Percentiles rank a stretch among this genome's conserved stretches.
Conservation (phyloP, 306 rosid species). For the Astragalus membranaceus region DNA sequence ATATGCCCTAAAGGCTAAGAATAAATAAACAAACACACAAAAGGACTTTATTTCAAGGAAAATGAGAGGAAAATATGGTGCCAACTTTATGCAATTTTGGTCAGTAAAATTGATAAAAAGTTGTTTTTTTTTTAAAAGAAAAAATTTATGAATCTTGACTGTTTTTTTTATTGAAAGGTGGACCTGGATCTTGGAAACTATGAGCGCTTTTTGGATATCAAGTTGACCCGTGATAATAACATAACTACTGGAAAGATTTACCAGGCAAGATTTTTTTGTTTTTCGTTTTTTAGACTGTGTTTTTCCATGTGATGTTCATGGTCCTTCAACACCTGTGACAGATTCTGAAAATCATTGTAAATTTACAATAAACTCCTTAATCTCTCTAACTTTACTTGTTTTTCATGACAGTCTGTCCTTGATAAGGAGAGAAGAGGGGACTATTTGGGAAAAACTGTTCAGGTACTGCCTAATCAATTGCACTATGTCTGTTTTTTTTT, state of each 20-base stretch:
- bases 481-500: neutral
- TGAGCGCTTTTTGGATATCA: conserved; percentile 82
- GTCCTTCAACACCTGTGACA: neutral
- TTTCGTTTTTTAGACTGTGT: neutral
- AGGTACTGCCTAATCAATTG: conserved; percentile 38
- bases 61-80: neutral
- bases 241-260: conserved; percentile 94
- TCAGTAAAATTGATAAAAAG: conserved; percentile 20
- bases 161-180: conserved; percentile 54
- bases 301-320: neutral
- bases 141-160: conserved; percentile 26
- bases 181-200: conserved; percentile 99
- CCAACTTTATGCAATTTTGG: conserved; percentile 10
- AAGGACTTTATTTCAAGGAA: neutral
- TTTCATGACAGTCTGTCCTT: conserved; percentile 46
- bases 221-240: conserved; percentile 84
- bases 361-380: neutral
- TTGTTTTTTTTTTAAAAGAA: neutral
- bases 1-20: neutral
- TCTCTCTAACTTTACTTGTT: conserved; percentile 11
- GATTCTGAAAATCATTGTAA: conserved; percentile 22
- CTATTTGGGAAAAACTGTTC: conserved; percentile 82
- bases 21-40: neutral
- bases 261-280: conserved; percentile 53
- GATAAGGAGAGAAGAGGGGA: conserved; percentile 81